Evolutionary conservation across 1,139 yeast species (phyloP), one percentile per base, ranked within the genome.

Genomic region (Candida anutae): DNA sequence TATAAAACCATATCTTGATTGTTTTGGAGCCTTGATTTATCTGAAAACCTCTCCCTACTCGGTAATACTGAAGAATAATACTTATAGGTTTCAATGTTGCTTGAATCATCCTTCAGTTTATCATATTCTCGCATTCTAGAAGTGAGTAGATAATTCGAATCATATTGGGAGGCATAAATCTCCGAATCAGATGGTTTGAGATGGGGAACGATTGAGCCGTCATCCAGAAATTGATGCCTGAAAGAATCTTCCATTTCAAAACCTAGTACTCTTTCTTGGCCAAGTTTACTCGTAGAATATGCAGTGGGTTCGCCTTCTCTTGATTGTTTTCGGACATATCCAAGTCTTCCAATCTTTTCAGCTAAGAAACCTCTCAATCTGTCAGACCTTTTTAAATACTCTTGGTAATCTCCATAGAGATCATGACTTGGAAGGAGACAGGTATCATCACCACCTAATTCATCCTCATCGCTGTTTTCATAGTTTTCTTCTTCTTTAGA

Each of bases 301-400:
- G 14, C n/a, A n/a, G n/a, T 12, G 15, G 21, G 15, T 17, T 21
- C 6, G 19, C 17, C 22, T 23, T 10, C 26, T 25, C 37, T 13
- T 37, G 37, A 3, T 39, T 26, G 28, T 56, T 55, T 17, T n/a
- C n/a, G n/a, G 22, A 20, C 12, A 13, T 20, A 13, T 3, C 60
- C 61, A 16, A 58, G 35, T 30, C 48, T 55, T 31, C 52, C 63
- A 30, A 58, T 59, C 22, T 58, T 58, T 20, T 54, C 45, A 2
- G 62, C 50, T 5, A 59, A 35, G 26, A 53, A 51, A 11, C 42
- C 48, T 28, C 45, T 52, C 13, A 58, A 45, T 25, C 48, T 55
- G 17, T 48, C 49, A 3, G 60, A 47, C 24, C 54, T 47, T 8
- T 50, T 31, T n/a, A 27, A 23, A 16, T 21, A 16, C 16, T 17